phyloP scores from a whole-genome alignment of 306 rosid species.

The Acmispon strigosus region DNA sequence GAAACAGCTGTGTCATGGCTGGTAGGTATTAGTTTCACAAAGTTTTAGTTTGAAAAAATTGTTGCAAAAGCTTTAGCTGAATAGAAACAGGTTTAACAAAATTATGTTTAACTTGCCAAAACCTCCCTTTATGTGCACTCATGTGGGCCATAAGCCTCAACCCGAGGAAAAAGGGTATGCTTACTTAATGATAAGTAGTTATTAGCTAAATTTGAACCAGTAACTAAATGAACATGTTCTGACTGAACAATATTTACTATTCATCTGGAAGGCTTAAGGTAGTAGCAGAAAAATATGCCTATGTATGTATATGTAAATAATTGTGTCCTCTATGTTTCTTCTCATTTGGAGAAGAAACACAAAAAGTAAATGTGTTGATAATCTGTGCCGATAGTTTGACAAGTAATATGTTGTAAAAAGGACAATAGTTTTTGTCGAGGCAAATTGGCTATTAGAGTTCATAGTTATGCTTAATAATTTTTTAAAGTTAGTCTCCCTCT shows the following conservation, averaged over 20 bases:
- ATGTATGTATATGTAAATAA: slow-evolving; percentile 17
- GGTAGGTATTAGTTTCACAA: slow-evolving; percentile 48
- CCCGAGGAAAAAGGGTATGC: background rate
- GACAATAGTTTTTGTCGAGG: background rate
- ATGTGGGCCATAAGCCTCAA: slow-evolving; percentile 6
- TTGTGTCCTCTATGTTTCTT: slow-evolving; percentile 9
- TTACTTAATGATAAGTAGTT: background rate
- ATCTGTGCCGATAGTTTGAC: background rate
- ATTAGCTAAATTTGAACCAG: background rate
- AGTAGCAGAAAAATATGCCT: background rate
- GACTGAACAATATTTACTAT: too few species aligned
- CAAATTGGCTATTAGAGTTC: background rate
- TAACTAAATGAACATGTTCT: background rate
- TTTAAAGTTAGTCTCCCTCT: too few species aligned
- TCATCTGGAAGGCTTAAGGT: background rate
- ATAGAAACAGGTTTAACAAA: slow-evolving; percentile 10
- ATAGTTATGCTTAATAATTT: background rate
- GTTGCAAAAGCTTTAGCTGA: slow-evolving; percentile 17
- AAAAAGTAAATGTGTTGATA: too few species aligned
- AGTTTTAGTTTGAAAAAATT: slow-evolving; percentile 5
- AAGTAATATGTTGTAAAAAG: background rate
- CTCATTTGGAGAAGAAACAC: background rate
- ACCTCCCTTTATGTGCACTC: slow-evolving; percentile 3
- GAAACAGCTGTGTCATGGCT: slow-evolving; percentile 87
- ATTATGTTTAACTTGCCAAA: background rate